Evolutionary conservation across 352 stramenopile genomes (phyloP), one percentile per base, ranked within the genome.

Genomic region (Globisporangium spiculum): DNA sequence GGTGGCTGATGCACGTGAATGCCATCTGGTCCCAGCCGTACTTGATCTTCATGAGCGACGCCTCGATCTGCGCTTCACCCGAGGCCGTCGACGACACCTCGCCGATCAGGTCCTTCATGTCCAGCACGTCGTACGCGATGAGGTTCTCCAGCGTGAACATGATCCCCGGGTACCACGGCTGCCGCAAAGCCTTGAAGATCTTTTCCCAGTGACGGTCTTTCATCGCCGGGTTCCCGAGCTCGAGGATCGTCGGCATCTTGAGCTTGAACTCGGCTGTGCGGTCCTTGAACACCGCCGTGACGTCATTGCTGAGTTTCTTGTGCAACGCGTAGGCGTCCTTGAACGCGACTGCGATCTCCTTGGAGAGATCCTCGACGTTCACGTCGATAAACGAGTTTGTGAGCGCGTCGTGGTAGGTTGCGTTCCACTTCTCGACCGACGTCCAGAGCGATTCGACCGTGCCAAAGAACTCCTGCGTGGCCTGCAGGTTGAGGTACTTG

Each of bases 121-220:
- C 86, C 0, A 96, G 73, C 10, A 96, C 88, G 7, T 95, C 90
- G 52, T 93, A 93, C 30, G 87, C 74, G 16, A 98, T 89, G 0
- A 98, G 73, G 63, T 97, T 95, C 50, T 96, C 89, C 2, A 98
- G 77, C 18, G 86, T 96, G 59, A 98, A 97, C 24, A 89, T 53
- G 63, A 97, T 94, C 0, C 92, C 91, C 24, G 89, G 88, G 63
- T 96, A 96, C 84, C 87, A 97, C 24, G 89, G 86, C 67, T 96
- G 89, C 5, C 89, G 81, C 26, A 97, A 67, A 12, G 88, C 81
- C 68, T 97, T 94, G 73, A 98, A 97, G 36, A 98, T 97, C 70
- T 95, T 92, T 63, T 97, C 88, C 96, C 96, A 98, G 75, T 98
- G 96, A 1, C 95, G 90, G 55, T 97, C 92, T 76, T 98, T 97